Base-by-base conservation (phyloP, 805 yeast genomes). In the Sugiyamaella smithiae region DNA sequence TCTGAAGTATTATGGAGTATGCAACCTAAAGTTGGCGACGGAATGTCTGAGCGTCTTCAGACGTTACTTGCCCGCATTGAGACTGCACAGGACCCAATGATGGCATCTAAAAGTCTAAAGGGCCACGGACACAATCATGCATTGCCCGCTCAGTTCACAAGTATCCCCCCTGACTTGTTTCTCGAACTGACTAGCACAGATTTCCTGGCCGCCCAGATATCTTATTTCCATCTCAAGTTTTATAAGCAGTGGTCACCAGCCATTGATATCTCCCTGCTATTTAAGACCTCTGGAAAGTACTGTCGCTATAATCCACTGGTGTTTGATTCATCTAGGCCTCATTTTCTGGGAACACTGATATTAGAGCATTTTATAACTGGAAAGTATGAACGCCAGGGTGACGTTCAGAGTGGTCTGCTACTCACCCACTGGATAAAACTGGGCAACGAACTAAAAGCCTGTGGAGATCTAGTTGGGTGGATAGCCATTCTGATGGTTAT, bases 401-500 rank as follows among this genome's bases (percentile, higher is more conserved):
- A 62, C 14, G 55, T 51, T 6, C 57, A 51, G 37, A 50, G 93
- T 50, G 95, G 95, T 0, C 67, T 76, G 36, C 60, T 89, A 3
- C 64, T 91, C 31, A 80, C 81, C 41, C 84, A 81, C 61, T 91
- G 98, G 98, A 85, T 90, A 37, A 81, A 81, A 52, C 71, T 91
- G 38, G 98, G 97, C 2, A 80, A 84, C 54, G 69, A 73, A 23
- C 77, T 91, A 53, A 93, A 88, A 59, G 78, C 78, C 51, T 70
- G 78, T 25, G 98, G 98, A 43, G 95, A 91, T 63, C 88, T 88
- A 90, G 90, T 89, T 0, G 83, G 93, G 25, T 91, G 97, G 97
- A 70, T 88, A 20, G 96, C 96, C 0, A 81, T 91, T 56, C 88
- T 96, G 1, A 82, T 93, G 0, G 75, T 85, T 1, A 74, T 90